Evolutionary conservation across 768 basidiomycete species (phyloP).

Genomic region (Clavulina sp.): DNA sequence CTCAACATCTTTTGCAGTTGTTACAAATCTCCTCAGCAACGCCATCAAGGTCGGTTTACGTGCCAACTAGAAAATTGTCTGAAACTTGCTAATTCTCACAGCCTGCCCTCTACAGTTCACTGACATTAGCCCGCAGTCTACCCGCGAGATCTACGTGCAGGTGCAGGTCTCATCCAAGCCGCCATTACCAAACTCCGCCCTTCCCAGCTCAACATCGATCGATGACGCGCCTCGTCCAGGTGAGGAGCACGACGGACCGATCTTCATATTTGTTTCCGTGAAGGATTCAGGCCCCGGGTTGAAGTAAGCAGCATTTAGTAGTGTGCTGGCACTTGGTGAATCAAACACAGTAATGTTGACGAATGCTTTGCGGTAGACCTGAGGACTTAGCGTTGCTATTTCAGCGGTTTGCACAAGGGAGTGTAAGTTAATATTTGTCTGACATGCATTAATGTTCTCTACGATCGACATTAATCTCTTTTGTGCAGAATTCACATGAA

Average conservation of each 20-base stretch:
- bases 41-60: constrained; percentile 6
- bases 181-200: constrained; percentile 16
- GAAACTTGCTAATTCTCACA: not conserved
- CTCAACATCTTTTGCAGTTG: constrained; percentile 3
- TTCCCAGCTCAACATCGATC: too few relatives aligned
- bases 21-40: constrained; percentile 22
- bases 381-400: constrained; percentile 21
- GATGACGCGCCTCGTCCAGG: too few relatives aligned
- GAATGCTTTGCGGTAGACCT: not conserved
- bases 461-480: too few relatives aligned
- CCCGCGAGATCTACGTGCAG: constrained; percentile 18
- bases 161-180: constrained; percentile 18
- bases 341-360: too few relatives aligned
- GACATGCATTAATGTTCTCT: too few relatives aligned
- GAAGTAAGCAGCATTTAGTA: constrained; percentile 12
- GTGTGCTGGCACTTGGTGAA: too few relatives aligned
- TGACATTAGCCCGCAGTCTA: constrained; percentile 13
- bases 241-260: too few relatives aligned
- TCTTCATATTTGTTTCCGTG: constrained; percentile 22
- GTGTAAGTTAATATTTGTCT: constrained; percentile 13
- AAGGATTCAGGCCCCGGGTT: constrained; percentile 23
- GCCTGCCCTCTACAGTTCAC: constrained; percentile 17
- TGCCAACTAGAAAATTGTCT: too few relatives aligned
- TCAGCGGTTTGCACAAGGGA: constrained; percentile 23
- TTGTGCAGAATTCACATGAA: constrained; percentile 13